A percentile compares a stretch with the other conserved stretches of the same genome.
Conservation (phyloP, 805 yeast genomes). For the Nakazawaea sp. region DNA sequence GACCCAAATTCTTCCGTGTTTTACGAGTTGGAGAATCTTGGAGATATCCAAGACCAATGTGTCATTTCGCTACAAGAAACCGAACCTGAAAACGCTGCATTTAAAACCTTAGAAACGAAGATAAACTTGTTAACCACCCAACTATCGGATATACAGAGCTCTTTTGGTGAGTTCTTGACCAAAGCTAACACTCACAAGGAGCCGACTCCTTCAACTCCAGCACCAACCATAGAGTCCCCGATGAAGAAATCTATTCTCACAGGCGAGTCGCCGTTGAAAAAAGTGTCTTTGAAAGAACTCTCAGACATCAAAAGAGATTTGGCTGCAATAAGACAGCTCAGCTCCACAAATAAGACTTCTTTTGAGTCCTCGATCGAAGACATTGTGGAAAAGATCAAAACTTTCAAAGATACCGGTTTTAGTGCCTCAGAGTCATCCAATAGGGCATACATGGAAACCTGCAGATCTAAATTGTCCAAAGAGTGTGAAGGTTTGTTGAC, state of each 20-base stretch:
- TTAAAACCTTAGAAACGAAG: conserved; percentile 21
- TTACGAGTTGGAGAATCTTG: conserved; percentile 72
- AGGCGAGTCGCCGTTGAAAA: not conserved
- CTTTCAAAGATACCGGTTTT: conserved; percentile 44
- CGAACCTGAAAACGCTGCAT: conserved; percentile 16
- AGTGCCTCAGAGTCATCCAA: conserved; percentile 26
- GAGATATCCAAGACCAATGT: conserved; percentile 52
- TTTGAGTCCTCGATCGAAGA: conserved; percentile 36
- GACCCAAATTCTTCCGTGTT: conserved; percentile 53
- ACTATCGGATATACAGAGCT: conserved; percentile 19
- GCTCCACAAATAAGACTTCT: conserved; percentile 32
- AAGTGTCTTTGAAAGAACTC: conserved; percentile 21
- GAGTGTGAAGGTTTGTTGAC: conserved; percentile 73
- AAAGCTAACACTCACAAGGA: conserved; percentile 12
- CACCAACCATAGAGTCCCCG: conserved; percentile 12
- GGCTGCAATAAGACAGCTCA: conserved; percentile 51
- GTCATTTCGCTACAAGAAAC: conserved; percentile 54
- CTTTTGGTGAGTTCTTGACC: conserved; percentile 9
- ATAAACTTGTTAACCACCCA: conserved; percentile 20
- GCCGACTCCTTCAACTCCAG: conserved; percentile 16
- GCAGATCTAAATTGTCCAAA: conserved; percentile 65
- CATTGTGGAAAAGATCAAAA: conserved; percentile 37
- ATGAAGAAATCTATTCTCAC: not conserved
- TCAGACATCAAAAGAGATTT: conserved; percentile 51
- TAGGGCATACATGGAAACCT: conserved; percentile 63